These are phyloP conservation scores for Paecilomyces sp. DNA, from an alignment of 2,329 filamentous ascomycete species.

Conservation along the genomic window DNA sequence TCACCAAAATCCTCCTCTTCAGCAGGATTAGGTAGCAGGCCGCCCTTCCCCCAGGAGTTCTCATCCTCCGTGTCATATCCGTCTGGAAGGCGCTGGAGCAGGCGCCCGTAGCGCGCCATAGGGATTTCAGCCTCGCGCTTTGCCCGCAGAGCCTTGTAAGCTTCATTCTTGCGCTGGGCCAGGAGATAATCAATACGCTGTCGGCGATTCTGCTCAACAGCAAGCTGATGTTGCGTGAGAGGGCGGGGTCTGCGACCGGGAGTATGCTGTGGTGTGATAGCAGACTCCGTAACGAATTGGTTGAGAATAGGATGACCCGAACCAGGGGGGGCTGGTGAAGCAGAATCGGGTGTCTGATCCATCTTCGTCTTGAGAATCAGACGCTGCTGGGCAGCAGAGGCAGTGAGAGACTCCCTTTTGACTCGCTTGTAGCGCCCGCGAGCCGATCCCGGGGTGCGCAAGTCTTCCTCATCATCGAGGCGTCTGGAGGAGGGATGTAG, in stretches of 20 bases:
- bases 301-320: conserved; percentile 35
- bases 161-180: conserved; percentile 33
- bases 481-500: conserved; percentile 30
- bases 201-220: conserved; percentile 42
- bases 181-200: conserved; percentile 43
- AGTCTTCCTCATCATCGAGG: conserved; percentile 35
- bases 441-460: conserved; percentile 27
- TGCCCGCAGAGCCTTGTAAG: conserved; percentile 28
- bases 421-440: conserved; percentile 33
- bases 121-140: conserved; percentile 33
- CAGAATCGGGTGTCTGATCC: conserved; percentile 34
- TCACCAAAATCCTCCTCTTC: conserved; percentile 43
- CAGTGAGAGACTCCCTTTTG: conserved; percentile 28
- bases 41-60: conserved; percentile 36
- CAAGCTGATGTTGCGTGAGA: conserved; percentile 44
- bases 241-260: conserved; percentile 38
- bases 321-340: conserved; percentile 37
- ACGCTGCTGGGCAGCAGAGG: conserved; percentile 30
- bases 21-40: conserved; percentile 32
- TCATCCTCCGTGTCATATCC: conserved; percentile 43
- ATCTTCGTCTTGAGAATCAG: conserved; percentile 39
- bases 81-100: conserved; percentile 35
- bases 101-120: conserved; percentile 33
- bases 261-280: conserved; percentile 17
- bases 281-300: conserved; percentile 30